phyloP scores from a whole-genome alignment of 1,284 basidiomycete species.

The Inonotus hispidus region DNA sequence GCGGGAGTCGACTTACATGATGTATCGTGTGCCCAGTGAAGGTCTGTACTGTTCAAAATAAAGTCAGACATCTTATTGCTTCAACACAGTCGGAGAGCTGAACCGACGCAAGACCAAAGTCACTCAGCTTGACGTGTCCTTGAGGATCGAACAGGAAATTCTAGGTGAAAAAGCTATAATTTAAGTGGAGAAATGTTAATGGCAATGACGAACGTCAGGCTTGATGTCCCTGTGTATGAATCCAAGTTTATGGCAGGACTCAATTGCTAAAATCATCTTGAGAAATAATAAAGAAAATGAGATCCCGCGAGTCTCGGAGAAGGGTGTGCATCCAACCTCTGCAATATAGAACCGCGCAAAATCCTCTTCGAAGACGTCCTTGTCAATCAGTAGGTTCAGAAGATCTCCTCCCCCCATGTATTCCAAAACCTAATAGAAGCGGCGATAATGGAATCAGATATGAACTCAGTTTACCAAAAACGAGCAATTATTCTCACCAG shows the following conservation, averaged over 20 bases:
- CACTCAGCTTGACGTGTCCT: constrained; percentile 92
- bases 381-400: constrained; percentile 90
- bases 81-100: constrained; percentile 20
- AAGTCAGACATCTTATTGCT: constrained; percentile 25
- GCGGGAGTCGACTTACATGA: constrained; percentile 49
- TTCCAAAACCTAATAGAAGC: constrained; percentile 66
- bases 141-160: constrained; percentile 93
- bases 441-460: constrained; percentile 37
- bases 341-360: constrained; percentile 95
- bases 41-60: constrained; percentile 54
- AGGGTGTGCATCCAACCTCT: constrained; percentile 52
- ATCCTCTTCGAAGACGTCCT: constrained; percentile 89
- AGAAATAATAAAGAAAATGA: constrained; percentile 12
- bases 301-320: background rate
- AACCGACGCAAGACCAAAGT: constrained; percentile 91
- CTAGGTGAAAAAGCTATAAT: constrained; percentile 38
- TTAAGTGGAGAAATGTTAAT: constrained; percentile 1
- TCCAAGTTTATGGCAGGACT: constrained; percentile 89
- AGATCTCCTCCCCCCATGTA: constrained; percentile 97
- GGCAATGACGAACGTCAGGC: constrained; percentile 67
- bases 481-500: constrained; percentile 53
- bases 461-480: constrained; percentile 43
- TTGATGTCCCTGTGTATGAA: constrained; percentile 99
- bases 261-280: constrained; percentile 93
- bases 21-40: constrained; percentile 91